Evolutionary conservation across 352 stramenopile genomes (phyloP).

Genomic region (Globisporangium splendens): DNA sequence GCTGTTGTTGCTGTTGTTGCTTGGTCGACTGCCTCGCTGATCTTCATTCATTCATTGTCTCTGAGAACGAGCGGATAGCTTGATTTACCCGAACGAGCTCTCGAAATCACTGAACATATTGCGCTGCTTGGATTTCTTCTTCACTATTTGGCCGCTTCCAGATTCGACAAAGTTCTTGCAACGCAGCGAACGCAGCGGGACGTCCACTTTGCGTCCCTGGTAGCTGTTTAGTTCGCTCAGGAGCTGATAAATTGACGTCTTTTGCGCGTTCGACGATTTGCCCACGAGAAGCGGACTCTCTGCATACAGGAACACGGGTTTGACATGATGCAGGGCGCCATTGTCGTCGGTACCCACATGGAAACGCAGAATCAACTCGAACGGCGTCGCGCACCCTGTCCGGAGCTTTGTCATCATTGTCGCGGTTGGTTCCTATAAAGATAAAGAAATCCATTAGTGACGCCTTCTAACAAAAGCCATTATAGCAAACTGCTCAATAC

Average conservation of each 20-base stretch:
- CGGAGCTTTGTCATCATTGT: conserved; percentile 54
- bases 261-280: conserved; percentile 32
- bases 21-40: too few species aligned
- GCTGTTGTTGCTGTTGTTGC: too few species aligned
- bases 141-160: conserved; percentile 43
- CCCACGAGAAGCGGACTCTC: conserved; percentile 64
- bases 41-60: neutral
- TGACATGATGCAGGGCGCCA: conserved; percentile 14
- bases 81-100: conserved; percentile 18
- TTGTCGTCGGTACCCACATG: conserved; percentile 25
- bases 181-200: conserved; percentile 56
- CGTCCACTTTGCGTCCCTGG: conserved; percentile 42
- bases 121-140: conserved; percentile 35
- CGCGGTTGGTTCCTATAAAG: conserved; percentile 30
- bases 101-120: conserved; percentile 33
- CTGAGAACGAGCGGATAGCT: neutral
- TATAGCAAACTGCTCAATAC: too few species aligned
- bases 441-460: too few species aligned
- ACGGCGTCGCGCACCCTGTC: conserved; percentile 30
- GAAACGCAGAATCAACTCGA: conserved; percentile 54
- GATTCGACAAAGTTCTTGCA: conserved; percentile 64
- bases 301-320: conserved; percentile 57
- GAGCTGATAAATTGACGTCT: conserved; percentile 44
- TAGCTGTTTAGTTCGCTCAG: conserved; percentile 54
- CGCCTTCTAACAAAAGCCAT: too few species aligned